Evolutionary conservation across 306 rosid genomes (phyloP), one percentile per base, ranked within the genome.

Genomic region (Pterocarpus santalinus): DNA sequence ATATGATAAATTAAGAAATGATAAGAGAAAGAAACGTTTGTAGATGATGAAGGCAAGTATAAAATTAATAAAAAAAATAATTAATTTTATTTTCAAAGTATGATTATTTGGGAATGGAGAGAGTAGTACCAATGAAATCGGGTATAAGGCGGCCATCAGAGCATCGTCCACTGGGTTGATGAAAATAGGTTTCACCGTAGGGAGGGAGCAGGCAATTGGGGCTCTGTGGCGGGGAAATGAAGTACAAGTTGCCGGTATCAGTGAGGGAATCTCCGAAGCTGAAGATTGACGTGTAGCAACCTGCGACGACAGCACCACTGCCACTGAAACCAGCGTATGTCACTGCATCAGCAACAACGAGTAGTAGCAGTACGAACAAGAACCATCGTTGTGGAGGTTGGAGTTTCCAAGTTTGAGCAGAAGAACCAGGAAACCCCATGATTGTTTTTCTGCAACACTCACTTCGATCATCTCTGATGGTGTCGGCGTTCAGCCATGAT

Each of bases 81-180:
- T 22, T 22, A 22, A 22, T 22, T 22, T 22, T 22, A 22, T 22
- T 22, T 22, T 22, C 28, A 22, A 22, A 22, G 28, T 22, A 22
- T 22, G 28, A 22, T 22, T 22, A 22, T 22, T 22, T 22, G 28
- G 28, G 28, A 22, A 22, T 22, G 28, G 28, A 22, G 28, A 22
- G 28, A 22, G 28, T 22, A 22, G 41, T 87, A 94, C 98, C 97
- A 1, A 92, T 76, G 86, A 92, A 94, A 77, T 94, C 98, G 62
- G 91, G 8, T 72, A 90, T 30, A 7, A 94, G 89, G 15, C 97
- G 97, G 70, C 98, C 98, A 70, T 94, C 90, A 52, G 90, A 91
- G 87, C 94, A 92, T 7, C 97, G 81, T n/a, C 98, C 97, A 9
- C 63, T 89, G 16, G 95, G 95, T 46, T 28, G 77, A 12, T 79